Base-by-base conservation (phyloP, 2,329 filamentous ascomycete species). In the Tolypocladium cylindrosporum region DNA sequence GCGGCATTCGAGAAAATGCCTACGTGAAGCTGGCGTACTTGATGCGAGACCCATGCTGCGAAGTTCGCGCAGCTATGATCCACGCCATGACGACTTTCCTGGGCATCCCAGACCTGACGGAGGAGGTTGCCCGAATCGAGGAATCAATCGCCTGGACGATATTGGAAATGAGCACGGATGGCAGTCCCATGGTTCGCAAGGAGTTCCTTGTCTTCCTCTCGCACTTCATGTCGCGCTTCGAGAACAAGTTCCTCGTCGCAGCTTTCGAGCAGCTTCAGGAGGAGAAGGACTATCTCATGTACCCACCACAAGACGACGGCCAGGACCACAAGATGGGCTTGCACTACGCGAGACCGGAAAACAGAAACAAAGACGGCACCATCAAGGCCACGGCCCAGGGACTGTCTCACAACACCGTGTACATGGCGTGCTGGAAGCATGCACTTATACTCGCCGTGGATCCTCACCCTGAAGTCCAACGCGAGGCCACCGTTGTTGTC, bases 151-250 rank as follows among this genome's bases (percentile, higher is more conserved):
- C 94, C 3, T 89, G 90, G 76, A 90, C 91, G 14, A 83, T 97
- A 48, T 80, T 97, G 48, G 86, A 94, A 61, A 93, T 97, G 88
- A 88, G 90, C 27, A 90, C 91, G 58, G 94, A 99, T 72, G 94
- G 93, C 40, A 97, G 91, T 67, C 90, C 91, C 34, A 86, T 97
- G 77, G 94, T 99, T 36, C 87, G 94, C 53, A 95, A 92, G 69
- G 94, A 99, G 72, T 80, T 97, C 42, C 77, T 97, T 3, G 89
- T 97, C 14, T 97, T 97, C 77, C 86, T 97, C 64, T 97, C 94
- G 0, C 88, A 89, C 36, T 97, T 97, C 68, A 86, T 96, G 54
- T 83, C 89, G 60, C 88, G 93, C 45, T 97, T 97, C 69, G 88
- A 96, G 74, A 91, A 86, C 70, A 96, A 95, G 64, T 96, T 99